Evolutionary conservation across 306 rosid genomes (phyloP), one percentile per base, ranked within the genome.

Genomic region (Trifolium pratense): DNA sequence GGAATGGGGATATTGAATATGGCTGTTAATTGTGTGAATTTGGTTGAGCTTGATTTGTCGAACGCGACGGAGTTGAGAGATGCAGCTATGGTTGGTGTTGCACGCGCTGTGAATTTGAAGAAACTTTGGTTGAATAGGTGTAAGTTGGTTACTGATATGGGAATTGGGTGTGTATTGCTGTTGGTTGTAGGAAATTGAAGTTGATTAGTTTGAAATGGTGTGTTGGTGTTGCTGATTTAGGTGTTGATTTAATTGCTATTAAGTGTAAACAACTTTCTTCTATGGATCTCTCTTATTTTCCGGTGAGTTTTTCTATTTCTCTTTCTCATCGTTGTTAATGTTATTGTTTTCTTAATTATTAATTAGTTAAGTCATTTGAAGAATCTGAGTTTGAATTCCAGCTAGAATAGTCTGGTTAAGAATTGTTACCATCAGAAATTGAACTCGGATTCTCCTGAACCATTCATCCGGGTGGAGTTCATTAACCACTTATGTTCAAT

Each of bases 101-200:
- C 93, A 5, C 89, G 87, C 80, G 96, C 96, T 2, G 85, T 34
- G 86, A 94, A 91, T 57, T 66, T 94, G 73, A 82, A 84, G 90
- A 91, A 61, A 76, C 69, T 94, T 65, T 84, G 93, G 96, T 34
- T 94, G 68, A 87, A 80, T 20, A 89, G 99, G 85, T 94, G 99
- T 26, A 91, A 81, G 75, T 5, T 66, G 75, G 75, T 94, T 5
- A 94, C 96, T 39, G 99, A 94, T 57, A 80, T 94, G 89, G 99
- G 99, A 29, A 84, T 94, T 46, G 97, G 95, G 53, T 91, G n/a
- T n/a, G 97, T 18, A 83, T 94, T 2, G 99, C 99, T 0, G 99
- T 94, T 40, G 99, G 99, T 5, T 94, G 99, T 21, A 80, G 80
- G 63, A 91, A 91, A 71, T 70, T 94, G 81, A 89, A 74, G 70